phyloP scores from a whole-genome alignment of 2,329 filamentous ascomycete species.

The Pezizomycotina sp. region DNA sequence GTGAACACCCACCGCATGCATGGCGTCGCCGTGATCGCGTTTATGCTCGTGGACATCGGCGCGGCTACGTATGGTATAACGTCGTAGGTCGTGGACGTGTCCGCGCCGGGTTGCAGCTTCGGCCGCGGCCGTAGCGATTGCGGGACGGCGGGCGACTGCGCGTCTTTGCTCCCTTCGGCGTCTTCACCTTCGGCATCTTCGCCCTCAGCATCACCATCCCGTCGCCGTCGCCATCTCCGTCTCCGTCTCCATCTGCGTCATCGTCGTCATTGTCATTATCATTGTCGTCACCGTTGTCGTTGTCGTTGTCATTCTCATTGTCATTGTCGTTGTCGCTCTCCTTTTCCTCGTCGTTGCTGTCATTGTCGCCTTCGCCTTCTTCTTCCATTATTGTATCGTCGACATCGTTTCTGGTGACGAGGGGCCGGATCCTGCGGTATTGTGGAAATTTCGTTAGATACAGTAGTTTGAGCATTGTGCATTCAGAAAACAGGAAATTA shows the following conservation, averaged over 20 bases:
- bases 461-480: too few relatives aligned
- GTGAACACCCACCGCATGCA: conserved; percentile 93
- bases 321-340: conserved; percentile 27
- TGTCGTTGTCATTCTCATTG: conserved; percentile 31
- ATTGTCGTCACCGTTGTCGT: conserved; percentile 27
- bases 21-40: conserved; percentile 76
- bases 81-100: conserved; percentile 70
- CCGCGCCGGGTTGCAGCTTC: conserved; percentile 55
- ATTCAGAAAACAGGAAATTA: too few relatives aligned
- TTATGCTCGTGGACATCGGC: conserved; percentile 88
- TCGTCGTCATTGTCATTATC: conserved; percentile 34
- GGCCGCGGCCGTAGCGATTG: conserved; percentile 34
- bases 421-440: conserved; percentile 16
- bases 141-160: conserved; percentile 32
- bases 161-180: conserved; percentile 19
- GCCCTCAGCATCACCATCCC: conserved; percentile 43
- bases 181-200: conserved; percentile 25
- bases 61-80: conserved; percentile 95
- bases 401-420: conserved; percentile 32
- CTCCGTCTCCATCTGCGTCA: conserved; percentile 39
- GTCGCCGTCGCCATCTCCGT: conserved; percentile 41
- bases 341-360: conserved; percentile 26
- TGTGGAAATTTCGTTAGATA: too few relatives aligned
- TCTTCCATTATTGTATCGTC: conserved; percentile 43
- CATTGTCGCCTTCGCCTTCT: conserved; percentile 28